Conservation (phyloP, 768 basidiomycete species). For the Pleurotus djamor region DNA sequence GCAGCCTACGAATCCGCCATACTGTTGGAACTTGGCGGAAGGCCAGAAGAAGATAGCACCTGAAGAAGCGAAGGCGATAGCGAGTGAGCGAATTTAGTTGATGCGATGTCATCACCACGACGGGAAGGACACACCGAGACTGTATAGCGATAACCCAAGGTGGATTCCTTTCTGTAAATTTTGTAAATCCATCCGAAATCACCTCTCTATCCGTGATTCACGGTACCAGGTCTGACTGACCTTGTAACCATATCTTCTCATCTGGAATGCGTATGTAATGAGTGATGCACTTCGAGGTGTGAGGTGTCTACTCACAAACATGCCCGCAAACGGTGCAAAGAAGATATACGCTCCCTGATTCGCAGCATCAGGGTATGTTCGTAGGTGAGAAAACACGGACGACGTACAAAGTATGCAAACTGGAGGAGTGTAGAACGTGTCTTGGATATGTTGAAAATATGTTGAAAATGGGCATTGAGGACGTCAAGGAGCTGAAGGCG, state of each 20-base stretch:
- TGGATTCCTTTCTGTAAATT: conserved; percentile 49
- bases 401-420: conserved; percentile 55
- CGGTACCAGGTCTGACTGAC: conserved; percentile 14
- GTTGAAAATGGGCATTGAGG: conserved; percentile 73
- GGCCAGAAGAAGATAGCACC: conserved; percentile 84
- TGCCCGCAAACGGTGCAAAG: conserved; percentile 54
- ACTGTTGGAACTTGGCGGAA: conserved; percentile 63
- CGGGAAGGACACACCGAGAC: conserved; percentile 35
- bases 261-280: conserved; percentile 29
- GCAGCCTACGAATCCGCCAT: conserved; percentile 72
- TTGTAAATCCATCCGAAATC: not conserved
- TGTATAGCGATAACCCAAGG: conserved; percentile 56
- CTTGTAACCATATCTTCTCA: conserved; percentile 68
- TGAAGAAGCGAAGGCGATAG: conserved; percentile 12
- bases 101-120: not conserved
- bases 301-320: conserved; percentile 46
- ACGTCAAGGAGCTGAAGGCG: conserved; percentile 58
- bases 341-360: conserved; percentile 56
- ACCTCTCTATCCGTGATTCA: too few relatives aligned
- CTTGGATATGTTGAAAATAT: conserved; percentile 63
- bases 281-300: not conserved
- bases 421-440: conserved; percentile 75
- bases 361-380: not conserved
- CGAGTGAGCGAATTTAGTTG: not conserved
- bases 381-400: not conserved